Conservation (phyloP, 495 filamentous ascomycete genomes). For the Trichoderma gamsii region DNA sequence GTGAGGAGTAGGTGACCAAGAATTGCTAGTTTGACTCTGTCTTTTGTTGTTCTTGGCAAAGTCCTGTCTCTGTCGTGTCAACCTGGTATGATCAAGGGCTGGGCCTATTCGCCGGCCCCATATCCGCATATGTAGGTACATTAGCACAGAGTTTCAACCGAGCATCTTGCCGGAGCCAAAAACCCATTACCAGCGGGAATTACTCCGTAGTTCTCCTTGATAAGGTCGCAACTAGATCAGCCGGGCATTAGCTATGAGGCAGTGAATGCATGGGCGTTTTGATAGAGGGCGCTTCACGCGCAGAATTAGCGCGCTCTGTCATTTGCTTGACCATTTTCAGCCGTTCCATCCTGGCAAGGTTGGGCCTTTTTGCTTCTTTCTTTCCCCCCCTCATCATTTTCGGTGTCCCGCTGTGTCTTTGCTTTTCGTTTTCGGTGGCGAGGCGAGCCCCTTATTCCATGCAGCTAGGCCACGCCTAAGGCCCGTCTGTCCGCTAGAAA, state of each 20-base stretch:
- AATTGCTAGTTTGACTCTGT: background rate
- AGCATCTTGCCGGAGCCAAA: background rate
- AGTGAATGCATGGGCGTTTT: background rate
- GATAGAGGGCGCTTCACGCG: constrained; percentile 2
- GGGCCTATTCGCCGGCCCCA: background rate
- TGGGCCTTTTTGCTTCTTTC: background rate
- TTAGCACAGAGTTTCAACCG: background rate
- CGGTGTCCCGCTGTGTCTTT: background rate
- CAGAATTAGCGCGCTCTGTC: background rate
- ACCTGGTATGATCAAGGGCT: background rate
- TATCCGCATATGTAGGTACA: background rate
- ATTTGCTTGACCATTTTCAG: background rate
- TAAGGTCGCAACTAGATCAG: constrained; percentile 5
- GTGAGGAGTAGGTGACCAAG: background rate
- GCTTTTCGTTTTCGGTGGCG: background rate
- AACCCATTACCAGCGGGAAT: background rate
- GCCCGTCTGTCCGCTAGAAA: too few species aligned
- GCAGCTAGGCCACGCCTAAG: background rate
- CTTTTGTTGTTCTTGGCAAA: background rate
- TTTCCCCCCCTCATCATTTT: background rate
- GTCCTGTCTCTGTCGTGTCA: background rate
- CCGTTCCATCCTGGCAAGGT: background rate
- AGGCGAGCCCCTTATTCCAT: background rate
- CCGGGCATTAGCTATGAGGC: background rate
- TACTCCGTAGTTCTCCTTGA: background rate